phyloP scores from a whole-genome alignment of 768 basidiomycete species.

The Russula sp. region DNA sequence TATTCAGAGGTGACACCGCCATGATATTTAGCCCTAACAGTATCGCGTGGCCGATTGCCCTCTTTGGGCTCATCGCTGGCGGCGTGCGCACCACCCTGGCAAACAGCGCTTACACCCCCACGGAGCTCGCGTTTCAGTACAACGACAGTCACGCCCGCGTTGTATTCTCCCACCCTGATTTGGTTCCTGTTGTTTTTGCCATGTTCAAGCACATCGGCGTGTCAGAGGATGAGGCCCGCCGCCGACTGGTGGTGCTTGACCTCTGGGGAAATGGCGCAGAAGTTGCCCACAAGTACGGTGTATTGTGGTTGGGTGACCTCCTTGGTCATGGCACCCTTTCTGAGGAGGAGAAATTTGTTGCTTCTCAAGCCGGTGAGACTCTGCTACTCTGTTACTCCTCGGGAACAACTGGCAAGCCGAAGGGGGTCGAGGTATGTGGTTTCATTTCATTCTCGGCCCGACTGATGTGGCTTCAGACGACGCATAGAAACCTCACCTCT shows the following conservation, averaged over 20 bases:
- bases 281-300: conserved; percentile 26
- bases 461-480: conserved; percentile 36
- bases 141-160: conserved; percentile 55
- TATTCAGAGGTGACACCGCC: conserved; percentile 47
- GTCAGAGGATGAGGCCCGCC: conserved; percentile 38
- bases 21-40: conserved; percentile 67
- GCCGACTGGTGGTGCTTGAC: conserved; percentile 50
- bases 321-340: conserved; percentile 37
- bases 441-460: not conserved
- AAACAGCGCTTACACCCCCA: conserved; percentile 60
- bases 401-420: conserved; percentile 76
- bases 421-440: conserved; percentile 45
- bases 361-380: conserved; percentile 46
- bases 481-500: conserved; percentile 60
- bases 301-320: conserved; percentile 42
- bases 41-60: conserved; percentile 44
- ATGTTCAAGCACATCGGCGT: conserved; percentile 50
- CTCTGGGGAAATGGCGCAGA: conserved; percentile 12
- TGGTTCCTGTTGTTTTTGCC: conserved; percentile 45
- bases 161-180: conserved; percentile 57
- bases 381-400: conserved; percentile 54
- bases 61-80: conserved; percentile 48
- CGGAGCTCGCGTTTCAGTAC: conserved; percentile 69
- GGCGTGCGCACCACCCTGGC: conserved; percentile 65
- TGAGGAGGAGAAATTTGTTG: conserved; percentile 50